A percentile compares a stretch with the other conserved stretches of the same genome.
Evolutionary conservation across 176 grass and related monocot genomes (phyloP).

Genomic region (Paspalum notatum): DNA sequence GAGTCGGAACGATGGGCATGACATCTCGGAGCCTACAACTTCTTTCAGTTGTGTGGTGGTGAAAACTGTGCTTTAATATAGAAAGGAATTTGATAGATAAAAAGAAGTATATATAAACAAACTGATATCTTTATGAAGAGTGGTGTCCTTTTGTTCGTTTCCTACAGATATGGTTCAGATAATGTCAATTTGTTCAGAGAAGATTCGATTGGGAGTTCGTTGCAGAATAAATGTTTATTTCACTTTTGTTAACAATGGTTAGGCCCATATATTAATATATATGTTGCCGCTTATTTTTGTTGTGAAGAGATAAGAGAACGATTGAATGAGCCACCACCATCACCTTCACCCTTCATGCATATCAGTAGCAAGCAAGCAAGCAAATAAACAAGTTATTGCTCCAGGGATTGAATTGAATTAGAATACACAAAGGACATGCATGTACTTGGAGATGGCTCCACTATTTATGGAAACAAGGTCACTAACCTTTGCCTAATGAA

Average conservation of each 20-base stretch:
- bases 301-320: background rate
- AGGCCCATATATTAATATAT: background rate
- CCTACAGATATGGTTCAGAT: background rate
- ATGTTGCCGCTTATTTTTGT: conserved; percentile 8
- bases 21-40: too few species aligned
- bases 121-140: background rate
- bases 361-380: conserved; percentile 12
- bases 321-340: background rate
- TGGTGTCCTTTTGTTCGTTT: background rate
- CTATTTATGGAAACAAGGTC: conserved; percentile 47
- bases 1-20: too few species aligned
- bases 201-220: background rate
- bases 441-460: conserved; percentile 40
- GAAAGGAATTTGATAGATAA: background rate
- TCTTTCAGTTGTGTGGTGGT: too few species aligned
- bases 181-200: background rate
- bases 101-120: background rate
- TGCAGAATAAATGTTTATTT: background rate
- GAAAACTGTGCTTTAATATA: too few species aligned
- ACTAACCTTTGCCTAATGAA: conserved; percentile 50
- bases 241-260: background rate
- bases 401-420: background rate
- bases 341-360: background rate
- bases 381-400: background rate
- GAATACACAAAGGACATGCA: conserved; percentile 14